Base-by-base conservation (phyloP, 202 grass and related monocot species). In the Digitaria exilis region DNA sequence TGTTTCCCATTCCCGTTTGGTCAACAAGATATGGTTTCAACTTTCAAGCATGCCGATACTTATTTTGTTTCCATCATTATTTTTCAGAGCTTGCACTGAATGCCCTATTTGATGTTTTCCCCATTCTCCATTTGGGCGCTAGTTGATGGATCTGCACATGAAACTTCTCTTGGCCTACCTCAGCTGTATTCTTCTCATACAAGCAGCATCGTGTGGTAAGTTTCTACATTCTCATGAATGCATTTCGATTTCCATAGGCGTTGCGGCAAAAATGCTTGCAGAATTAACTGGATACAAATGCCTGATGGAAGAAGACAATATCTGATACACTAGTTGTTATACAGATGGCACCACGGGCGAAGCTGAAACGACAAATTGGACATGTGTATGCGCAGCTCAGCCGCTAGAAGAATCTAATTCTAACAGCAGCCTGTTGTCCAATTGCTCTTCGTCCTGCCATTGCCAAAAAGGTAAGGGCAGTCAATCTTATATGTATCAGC, bases 381-480 rank as follows among this genome's bases (percentile, higher is more conserved):
- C 62, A 43, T 98, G 96, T 50, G 42, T 78, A 82, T 98, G 96
- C 57, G 43, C 85, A 28, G 81, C 75, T 76, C 83, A 82, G 89
- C 87, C 91, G 18, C 37, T 82, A 12, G 82, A 68, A 43, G 82
- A 82, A 74, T 0, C 26, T 22, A 81, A 82, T 35, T 85, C 88
- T 34, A 81, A 80, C 43, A 79, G 81, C 73, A 90, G 67, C 19
- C 8, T 61, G 43, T 65, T 42, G 12, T 88, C 85, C 71, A 97
- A 93, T 25, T 98, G 93, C 66, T 90, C 90, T 56, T 81, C 90
- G 4, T 96, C 93, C 42, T 96, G 96, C 66, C 87, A 87, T 50
- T 98, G 96, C 24, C 80, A 82, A 50, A 77, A 73, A 83, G 96
- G 96, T 98, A 89, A 43, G 78, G 54, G 4, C n/a, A 55, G 44